A percentile compares a stretch with the other conserved stretches of the same genome.
Evolutionary conservation across 2,329 filamentous ascomycete genomes (phyloP).

Genomic region (Trichoderma asperellum): DNA sequence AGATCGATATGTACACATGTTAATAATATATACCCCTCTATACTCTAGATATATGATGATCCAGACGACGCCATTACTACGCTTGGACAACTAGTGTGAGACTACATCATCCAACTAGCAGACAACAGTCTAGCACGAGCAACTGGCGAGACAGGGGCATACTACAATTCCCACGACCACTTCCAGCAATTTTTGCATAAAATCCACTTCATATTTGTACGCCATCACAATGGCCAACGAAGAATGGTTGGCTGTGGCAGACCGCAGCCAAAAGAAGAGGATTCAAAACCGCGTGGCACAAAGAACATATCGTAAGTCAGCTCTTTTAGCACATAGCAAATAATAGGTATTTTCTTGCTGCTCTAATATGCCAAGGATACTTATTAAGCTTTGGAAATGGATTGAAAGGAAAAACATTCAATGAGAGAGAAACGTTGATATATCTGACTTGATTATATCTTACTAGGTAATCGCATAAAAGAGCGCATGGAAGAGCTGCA

Average conservation of each 20-base stretch:
- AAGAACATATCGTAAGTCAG: conserved; percentile 23
- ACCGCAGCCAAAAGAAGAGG: conserved; percentile 26
- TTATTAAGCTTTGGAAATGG: too few species aligned
- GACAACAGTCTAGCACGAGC: neutral
- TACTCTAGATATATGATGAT: neutral
- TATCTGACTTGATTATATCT: neutral
- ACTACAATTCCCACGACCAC: neutral
- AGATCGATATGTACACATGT: neutral
- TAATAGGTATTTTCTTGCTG: neutral
- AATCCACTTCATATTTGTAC: neutral
- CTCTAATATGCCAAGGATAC: neutral
- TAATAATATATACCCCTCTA: neutral
- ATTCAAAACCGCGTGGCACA: conserved; percentile 25
- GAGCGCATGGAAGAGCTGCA: conserved; percentile 25
- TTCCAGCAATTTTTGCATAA: neutral
- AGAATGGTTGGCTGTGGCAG: conserved; percentile 18
- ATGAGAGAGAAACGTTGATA: neutral
- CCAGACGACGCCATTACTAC: neutral
- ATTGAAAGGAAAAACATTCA: neutral
- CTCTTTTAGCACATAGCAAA: neutral
- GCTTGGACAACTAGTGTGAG: neutral
- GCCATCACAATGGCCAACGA: conserved; percentile 9
- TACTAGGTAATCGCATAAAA: conserved; percentile 25
- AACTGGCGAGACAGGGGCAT: neutral
- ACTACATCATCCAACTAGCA: neutral